Evolutionary conservation across 768 basidiomycete genomes (phyloP), one percentile per base, ranked within the genome.

Genomic region (Fomitopsis pulvina): DNA sequence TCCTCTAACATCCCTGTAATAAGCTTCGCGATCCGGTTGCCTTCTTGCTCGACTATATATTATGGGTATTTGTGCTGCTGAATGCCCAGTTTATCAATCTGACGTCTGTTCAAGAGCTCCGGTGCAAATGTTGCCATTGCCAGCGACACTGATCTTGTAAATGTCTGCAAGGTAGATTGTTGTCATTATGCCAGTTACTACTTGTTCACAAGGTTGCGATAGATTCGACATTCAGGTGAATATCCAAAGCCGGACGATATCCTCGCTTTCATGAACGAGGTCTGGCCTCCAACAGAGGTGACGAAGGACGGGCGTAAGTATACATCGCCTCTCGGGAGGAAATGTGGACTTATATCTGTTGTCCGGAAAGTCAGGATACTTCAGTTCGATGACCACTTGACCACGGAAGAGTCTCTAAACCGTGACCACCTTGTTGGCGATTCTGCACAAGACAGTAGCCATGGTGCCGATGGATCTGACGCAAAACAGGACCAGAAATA

Each of bases 1-100:
- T 38, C n/a, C 9, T 16, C 12, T 26, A 7, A 2, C n/a, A 27
- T 28, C n/a, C 41, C 30, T 22, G 25, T 20, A 22, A 2, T 2
- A 21, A 53, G 55, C 18, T 11, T 11, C 41, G 26, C 22, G 49
- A 52, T 45, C 55, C 55, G 16, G 55, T 53, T 7, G 38, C 47
- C 7, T 25, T n/a, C 14, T 27, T 57, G 20, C 43, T 57, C 6
- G 52, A 57, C 39, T 57, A 51, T n/a, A 57, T 57, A 6, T 32
- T 57, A 0, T 42, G 44, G 50, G 52, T 51, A 32, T 3, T 11
- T 12, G n/a, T 7, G 12, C 29, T 37, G 21, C 10, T 20, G 26
- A 2, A n/a, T n/a, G n/a, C n/a, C n/a, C 10, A 1, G 21, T 21
- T 41, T 20, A 12, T 21, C 39, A n/a, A n/a, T 39, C 22, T 38